Percentiles rank a stretch among this genome's conserved stretches.
phyloP scores from a whole-genome alignment of 2,329 filamentous ascomycete genomes.

The Exophiala viscosa region DNA sequence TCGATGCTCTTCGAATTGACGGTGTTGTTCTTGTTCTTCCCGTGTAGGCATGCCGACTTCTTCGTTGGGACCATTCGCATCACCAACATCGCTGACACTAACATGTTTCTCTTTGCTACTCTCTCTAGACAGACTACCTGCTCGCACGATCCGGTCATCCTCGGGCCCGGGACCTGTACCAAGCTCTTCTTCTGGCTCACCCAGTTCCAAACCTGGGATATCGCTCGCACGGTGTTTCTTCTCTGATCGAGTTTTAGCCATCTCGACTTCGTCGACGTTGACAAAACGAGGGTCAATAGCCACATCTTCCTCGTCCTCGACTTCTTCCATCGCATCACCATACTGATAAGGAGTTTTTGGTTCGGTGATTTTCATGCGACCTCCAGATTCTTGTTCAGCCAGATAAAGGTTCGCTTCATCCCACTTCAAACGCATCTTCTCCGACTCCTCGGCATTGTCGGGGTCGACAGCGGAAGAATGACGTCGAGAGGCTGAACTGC shows the following conservation, averaged over 20 bases:
- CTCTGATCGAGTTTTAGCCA: constrained; percentile 41
- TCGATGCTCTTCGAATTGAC: constrained; percentile 81
- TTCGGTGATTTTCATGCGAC: constrained; percentile 97
- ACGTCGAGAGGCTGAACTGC: constrained; percentile 63
- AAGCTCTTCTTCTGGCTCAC: constrained; percentile 78
- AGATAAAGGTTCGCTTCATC: constrained; percentile 97
- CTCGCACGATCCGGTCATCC: constrained; percentile 44
- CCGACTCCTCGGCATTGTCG: constrained; percentile 53
- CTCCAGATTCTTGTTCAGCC: constrained; percentile 89
- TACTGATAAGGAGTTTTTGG: constrained; percentile 96
- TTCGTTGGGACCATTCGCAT: constrained; percentile 38
- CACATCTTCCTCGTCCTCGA: constrained; percentile 53
- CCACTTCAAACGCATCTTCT: constrained; percentile 83
- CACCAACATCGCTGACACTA: constrained; percentile 65
- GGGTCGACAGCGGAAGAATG: constrained; percentile 55
- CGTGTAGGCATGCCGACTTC: constrained; percentile 55
- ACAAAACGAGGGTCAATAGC: constrained; percentile 30
- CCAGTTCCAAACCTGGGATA: constrained; percentile 86
- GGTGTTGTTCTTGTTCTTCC: constrained; percentile 87
- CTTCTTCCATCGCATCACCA: constrained; percentile 84
- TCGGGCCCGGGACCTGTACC: constrained; percentile 41
- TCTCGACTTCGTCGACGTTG: constrained; percentile 60
- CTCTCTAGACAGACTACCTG: constrained; percentile 39
- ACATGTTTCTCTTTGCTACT: constrained; percentile 66
- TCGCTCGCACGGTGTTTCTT: constrained; percentile 62